These are phyloP conservation scores for Leptodermis oblonga DNA, from an alignment of 257 asterid species.

Conservation along the genomic window DNA sequence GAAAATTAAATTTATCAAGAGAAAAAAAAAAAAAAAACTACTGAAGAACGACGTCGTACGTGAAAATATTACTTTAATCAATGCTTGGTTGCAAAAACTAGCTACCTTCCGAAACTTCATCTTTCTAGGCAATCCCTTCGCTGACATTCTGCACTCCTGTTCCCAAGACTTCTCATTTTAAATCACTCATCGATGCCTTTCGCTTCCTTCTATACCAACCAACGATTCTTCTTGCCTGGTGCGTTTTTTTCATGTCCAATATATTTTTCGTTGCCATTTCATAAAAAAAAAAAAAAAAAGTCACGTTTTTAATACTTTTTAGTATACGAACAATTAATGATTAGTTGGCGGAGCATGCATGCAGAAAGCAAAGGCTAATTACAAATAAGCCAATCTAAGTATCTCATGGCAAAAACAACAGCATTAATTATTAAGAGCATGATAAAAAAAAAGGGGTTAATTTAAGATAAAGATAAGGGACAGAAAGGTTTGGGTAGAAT, in stretches of 20 bases:
- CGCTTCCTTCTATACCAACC: slow-evolving; percentile 3
- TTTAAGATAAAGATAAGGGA: slow-evolving; percentile 1
- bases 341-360: too few species aligned
- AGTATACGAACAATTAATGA: slow-evolving; percentile 10
- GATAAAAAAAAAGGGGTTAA: slow-evolving; percentile 7
- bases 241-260: too few species aligned
- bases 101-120: slow-evolving; percentile 37
- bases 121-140: slow-evolving; percentile 43
- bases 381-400: slow-evolving; percentile 35
- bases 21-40: too few species aligned
- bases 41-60: too few species aligned
- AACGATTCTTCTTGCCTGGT: slow-evolving; percentile 5
- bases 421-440: slow-evolving; percentile 20
- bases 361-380: slow-evolving; percentile 11
- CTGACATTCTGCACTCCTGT: slow-evolving; percentile 66
- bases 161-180: slow-evolving; percentile 22
- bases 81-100: too few species aligned
- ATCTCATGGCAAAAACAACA: slow-evolving; percentile 22
- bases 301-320: neutral
- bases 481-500: slow-evolving; percentile 19
- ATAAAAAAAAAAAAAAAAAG: neutral
- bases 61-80: too few species aligned
- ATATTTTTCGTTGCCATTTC: too few species aligned
- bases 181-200: slow-evolving; percentile 5
- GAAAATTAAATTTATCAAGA: too few species aligned